phyloP scores from a whole-genome alignment of 2,329 filamentous ascomycete species.

The Hirsutella thompsonii region DNA sequence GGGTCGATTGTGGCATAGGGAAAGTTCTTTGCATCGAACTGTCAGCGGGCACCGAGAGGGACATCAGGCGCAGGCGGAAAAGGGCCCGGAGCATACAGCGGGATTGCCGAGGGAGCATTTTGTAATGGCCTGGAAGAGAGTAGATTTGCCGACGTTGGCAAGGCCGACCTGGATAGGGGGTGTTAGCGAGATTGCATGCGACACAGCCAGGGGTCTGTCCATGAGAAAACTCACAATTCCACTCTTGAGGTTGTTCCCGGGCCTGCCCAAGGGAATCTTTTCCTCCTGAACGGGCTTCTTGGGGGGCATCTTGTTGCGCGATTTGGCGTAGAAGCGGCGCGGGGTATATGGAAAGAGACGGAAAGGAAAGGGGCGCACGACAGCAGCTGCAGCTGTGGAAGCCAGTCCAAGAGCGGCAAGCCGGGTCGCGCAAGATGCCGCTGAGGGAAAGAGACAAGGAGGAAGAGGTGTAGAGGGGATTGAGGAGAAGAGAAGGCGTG shows the following conservation, averaged over 20 bases:
- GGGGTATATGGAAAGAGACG: conserved; percentile 36
- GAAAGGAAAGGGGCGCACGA: neutral
- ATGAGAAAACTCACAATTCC: conserved; percentile 64
- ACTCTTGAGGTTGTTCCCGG: conserved; percentile 97
- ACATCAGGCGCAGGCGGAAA: conserved; percentile 8
- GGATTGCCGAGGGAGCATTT: conserved; percentile 96
- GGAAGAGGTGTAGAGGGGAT: neutral
- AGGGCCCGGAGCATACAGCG: conserved; percentile 48
- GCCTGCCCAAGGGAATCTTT: conserved; percentile 90
- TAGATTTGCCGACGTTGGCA: conserved; percentile 98
- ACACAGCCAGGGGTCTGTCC: neutral
- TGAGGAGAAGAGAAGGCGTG: neutral
- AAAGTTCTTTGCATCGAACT: conserved; percentile 58
- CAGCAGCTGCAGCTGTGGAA: conserved; percentile 37
- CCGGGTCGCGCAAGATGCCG: neutral
- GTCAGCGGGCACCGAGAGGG: conserved; percentile 22
- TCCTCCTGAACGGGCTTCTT: conserved; percentile 89
- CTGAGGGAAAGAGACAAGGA: neutral
- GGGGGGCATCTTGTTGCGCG: conserved; percentile 73
- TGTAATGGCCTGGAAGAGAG: conserved; percentile 98
- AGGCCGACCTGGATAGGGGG: conserved; percentile 62
- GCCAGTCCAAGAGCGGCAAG: conserved; percentile 39
- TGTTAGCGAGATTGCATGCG: neutral
- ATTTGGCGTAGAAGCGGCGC: conserved; percentile 46
- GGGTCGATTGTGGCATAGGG: conserved; percentile 98